Conservation (phyloP, 2,329 filamentous ascomycete species). For the Fusarium sp. region DNA sequence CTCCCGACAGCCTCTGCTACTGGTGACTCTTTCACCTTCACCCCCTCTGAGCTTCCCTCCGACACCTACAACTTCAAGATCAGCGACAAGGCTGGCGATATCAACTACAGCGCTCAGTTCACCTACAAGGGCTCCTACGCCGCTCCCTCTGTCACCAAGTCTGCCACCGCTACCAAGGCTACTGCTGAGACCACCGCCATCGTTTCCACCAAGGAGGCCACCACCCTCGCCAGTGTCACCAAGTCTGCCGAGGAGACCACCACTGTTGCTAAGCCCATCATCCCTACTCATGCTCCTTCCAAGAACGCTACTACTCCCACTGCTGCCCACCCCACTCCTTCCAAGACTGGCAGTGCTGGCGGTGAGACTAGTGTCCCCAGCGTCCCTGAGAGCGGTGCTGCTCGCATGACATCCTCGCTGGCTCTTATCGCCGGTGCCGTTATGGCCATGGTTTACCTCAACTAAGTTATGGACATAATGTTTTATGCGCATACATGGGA, state of each 20-base stretch:
- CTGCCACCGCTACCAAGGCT: constrained; percentile 16
- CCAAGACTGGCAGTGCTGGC: constrained; percentile 30
- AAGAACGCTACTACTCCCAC: constrained; percentile 27
- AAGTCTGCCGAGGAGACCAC: constrained; percentile 29
- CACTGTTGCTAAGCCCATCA: constrained; percentile 26
- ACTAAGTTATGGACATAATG: constrained; percentile 46
- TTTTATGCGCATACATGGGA: constrained; percentile 29
- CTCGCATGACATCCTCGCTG: constrained; percentile 49
- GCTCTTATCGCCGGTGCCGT: constrained; percentile 52
- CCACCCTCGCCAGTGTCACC: constrained; percentile 37
- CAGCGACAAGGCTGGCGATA: constrained; percentile 43
- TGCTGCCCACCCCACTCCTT: constrained; percentile 14
- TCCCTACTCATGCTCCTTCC: constrained; percentile 30
- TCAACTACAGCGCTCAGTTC: constrained; percentile 53
- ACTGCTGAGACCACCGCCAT: constrained; percentile 26
- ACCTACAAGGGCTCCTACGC: constrained; percentile 45
- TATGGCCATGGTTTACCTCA: constrained; percentile 52
- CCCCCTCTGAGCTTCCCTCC: constrained; percentile 44
- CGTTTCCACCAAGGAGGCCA: constrained; percentile 31
- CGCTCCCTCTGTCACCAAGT: constrained; percentile 26
- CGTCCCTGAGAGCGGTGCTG: constrained; percentile 48
- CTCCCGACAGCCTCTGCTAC: constrained; percentile 22
- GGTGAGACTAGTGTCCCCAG: constrained; percentile 36
- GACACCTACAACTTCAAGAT: constrained; percentile 55
- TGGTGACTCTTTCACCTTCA: constrained; percentile 48